Evolutionary conservation across 805 yeast species (phyloP).

Genomic region (Crinitomyces ghanaensis): DNA sequence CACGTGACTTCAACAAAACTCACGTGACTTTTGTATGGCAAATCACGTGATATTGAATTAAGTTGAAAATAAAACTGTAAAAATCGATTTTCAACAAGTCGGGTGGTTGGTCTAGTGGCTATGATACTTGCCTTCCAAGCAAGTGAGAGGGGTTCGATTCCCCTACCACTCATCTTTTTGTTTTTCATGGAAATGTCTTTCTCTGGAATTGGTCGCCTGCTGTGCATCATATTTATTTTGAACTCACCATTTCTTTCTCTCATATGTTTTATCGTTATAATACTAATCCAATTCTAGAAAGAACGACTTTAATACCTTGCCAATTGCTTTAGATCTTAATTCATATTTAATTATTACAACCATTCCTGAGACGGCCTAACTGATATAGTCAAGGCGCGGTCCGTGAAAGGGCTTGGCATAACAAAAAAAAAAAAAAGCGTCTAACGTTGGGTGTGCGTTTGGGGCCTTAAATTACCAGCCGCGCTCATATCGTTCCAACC

Average conservation of each 20-base stretch:
- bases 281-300: neutral
- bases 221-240: neutral
- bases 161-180: constrained; percentile 51
- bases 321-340: neutral
- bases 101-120: constrained; percentile 91
- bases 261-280: neutral
- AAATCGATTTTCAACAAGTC: too few species aligned
- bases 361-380: too few species aligned
- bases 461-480: too few species aligned
- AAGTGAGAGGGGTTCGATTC: constrained; percentile 91
- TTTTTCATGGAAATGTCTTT: constrained; percentile 4
- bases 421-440: too few species aligned
- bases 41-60: too few species aligned
- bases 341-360: neutral
- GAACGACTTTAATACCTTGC: neutral
- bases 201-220: neutral
- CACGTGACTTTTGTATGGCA: too few species aligned
- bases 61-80: too few species aligned
- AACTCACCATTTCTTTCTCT: neutral
- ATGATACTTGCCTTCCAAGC: constrained; percentile 91
- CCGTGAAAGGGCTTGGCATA: too few species aligned
- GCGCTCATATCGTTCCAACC: too few species aligned
- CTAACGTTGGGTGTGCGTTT: too few species aligned
- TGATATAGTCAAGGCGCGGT: too few species aligned
- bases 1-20: too few species aligned